Evolutionary conservation across 805 yeast species (phyloP).

Genomic region (Ogataea wickerhamii): DNA sequence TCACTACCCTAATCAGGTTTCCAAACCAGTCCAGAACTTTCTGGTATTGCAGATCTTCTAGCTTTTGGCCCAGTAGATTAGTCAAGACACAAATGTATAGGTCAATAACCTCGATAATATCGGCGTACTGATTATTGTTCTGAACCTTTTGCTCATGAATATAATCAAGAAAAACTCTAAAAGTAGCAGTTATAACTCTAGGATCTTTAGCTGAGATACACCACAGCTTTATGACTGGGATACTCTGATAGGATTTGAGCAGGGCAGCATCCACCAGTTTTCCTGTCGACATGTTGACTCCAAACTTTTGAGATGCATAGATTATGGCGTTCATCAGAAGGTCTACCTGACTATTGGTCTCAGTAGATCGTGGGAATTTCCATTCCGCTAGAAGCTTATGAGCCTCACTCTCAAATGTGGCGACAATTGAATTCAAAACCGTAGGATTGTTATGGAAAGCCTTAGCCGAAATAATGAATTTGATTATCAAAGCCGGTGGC

Average conservation of each 20-base stretch:
- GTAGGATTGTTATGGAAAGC: slow-evolving; percentile 7
- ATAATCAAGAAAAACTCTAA: slow-evolving; percentile 41
- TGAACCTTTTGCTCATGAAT: slow-evolving; percentile 35
- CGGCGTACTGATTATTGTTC: slow-evolving; percentile 33
- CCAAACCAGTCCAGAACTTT: slow-evolving; percentile 18
- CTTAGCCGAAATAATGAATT: slow-evolving; percentile 19
- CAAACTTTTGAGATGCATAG: slow-evolving; percentile 12
- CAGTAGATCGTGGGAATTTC: slow-evolving; percentile 45
- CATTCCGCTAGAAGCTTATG: slow-evolving; percentile 21
- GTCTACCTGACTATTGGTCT: slow-evolving; percentile 30
- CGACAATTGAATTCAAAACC: background rate
- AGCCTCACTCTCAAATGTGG: slow-evolving; percentile 9
- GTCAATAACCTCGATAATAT: slow-evolving; percentile 33
- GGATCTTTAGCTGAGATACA: slow-evolving; percentile 23
- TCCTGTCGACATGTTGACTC: slow-evolving; percentile 20
- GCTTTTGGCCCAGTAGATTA: slow-evolving; percentile 7
- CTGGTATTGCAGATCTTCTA: slow-evolving; percentile 15
- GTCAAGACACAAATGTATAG: slow-evolving; percentile 19
- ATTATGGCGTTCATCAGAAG: slow-evolving; percentile 31
- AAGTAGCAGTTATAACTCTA: slow-evolving; percentile 30
- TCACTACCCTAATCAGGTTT: slow-evolving; percentile 8
- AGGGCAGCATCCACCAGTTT: slow-evolving; percentile 33
- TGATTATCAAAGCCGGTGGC: slow-evolving; percentile 9
- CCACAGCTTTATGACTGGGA: slow-evolving; percentile 35
- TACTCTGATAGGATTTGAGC: slow-evolving; percentile 45